A percentile compares a stretch with the other conserved stretches of the same genome.
These are phyloP conservation scores for Lactifluus rugatus DNA, from an alignment of 768 basidiomycete genomes.

Conservation along the genomic window DNA sequence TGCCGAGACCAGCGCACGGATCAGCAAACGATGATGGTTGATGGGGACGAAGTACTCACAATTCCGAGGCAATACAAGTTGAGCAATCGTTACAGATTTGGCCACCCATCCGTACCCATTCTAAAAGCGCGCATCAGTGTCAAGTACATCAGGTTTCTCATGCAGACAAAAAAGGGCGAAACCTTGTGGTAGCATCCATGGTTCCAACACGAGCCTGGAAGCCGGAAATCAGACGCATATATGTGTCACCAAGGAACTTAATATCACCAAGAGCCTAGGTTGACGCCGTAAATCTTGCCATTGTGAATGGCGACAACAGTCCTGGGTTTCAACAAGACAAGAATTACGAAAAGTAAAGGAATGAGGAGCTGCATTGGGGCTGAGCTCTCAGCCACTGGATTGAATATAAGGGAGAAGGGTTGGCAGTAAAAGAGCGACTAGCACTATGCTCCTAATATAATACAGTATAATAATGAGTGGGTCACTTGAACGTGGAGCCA, in stretches of 20 bases:
- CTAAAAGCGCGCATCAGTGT: constrained; percentile 26
- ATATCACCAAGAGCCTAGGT: constrained; percentile 52
- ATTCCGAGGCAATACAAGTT: constrained; percentile 57
- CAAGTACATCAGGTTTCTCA: background rate
- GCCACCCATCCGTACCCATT: constrained; percentile 70
- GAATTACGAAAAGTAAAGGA: background rate
- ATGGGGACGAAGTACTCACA: constrained; percentile 58
- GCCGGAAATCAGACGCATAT: background rate
- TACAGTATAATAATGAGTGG: no score
- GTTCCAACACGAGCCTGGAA: constrained; percentile 58
- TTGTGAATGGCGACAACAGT: background rate
- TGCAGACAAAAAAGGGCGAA: background rate
- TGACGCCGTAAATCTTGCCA: constrained; percentile 60
- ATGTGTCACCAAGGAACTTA: background rate
- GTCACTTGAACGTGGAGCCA: no score
- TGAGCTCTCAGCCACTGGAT: background rate
- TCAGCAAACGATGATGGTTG: background rate
- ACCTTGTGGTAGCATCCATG: constrained; percentile 80
- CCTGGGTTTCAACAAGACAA: background rate
- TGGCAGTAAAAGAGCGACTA: background rate
- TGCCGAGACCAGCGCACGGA: constrained; percentile 21
- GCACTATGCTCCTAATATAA: background rate
- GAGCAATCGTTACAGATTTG: constrained; percentile 49
- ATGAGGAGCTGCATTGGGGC: background rate
- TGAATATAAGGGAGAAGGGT: background rate